Base-by-base conservation (phyloP, 2,329 filamentous ascomycete species). In the Fusarium gaditjirri region DNA sequence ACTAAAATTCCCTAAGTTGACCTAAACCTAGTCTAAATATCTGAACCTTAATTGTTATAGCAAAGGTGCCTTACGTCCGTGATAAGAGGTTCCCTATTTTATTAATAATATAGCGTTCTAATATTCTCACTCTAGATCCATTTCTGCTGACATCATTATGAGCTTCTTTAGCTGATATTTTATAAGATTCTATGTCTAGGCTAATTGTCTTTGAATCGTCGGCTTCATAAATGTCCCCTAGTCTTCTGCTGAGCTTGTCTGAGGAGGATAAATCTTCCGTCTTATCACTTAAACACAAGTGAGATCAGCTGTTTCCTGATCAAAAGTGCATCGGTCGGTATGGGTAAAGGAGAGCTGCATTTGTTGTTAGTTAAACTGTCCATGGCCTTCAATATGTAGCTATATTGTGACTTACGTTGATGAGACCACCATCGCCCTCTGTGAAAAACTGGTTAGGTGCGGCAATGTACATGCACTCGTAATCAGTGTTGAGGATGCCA, bases 391-490 rank as follows among this genome's bases (percentile, higher is more conserved):
- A 8, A 4, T 52, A 29, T 16, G 5, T 21, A 3, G 13, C 12
- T 21, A 1, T 1, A 2, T 19, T 8, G 1, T 2, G 3, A n/a
- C 60, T 61, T 63, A 61, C 60, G 36, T 63, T 63, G 29, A 63
- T 63, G n/a, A 63, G 46, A 1, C 60, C 60, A 31, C 60, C 60
- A 19, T 63, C 60, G 1, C 60, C 60, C 11, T 63, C 60, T 0
- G 60, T 63, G 5, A 63, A 63, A 43, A 63, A 63, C 25, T 63
- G 60, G 56, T 63, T 63, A 6, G 60, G 60, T 3, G 60, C 60
- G 29, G 60, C 60, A n/a, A 63, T 61, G 4, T 63, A 63, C 60
- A 63, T 63, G 56, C 60, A 63, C 56, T 63, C 60, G n/a, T 63
- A 63, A 21, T 63, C 60, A 25, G 56, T 63, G 43, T 63, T 63